Evolutionary conservation across 2,329 filamentous ascomycete genomes (phyloP).

Genomic region (Bipolaris sorokiniana): DNA sequence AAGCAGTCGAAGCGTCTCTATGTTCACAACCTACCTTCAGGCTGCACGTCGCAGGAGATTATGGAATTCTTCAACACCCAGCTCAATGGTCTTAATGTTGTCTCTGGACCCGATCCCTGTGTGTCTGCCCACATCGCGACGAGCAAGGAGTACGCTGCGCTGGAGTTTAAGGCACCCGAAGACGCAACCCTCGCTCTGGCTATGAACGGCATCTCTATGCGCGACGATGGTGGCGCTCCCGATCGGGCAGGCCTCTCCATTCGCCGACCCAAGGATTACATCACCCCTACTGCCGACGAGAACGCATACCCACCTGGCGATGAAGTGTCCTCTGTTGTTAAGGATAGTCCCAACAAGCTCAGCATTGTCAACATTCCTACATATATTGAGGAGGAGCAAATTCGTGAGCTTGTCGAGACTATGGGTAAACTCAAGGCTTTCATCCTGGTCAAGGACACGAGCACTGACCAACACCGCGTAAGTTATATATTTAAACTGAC

Average conservation of each 20-base stretch:
- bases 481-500: constrained; percentile 40
- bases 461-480: constrained; percentile 86
- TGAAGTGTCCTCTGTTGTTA: constrained; percentile 77
- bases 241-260: constrained; percentile 70
- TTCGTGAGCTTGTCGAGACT: constrained; percentile 84
- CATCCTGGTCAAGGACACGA: constrained; percentile 82
- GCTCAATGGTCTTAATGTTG: constrained; percentile 93
- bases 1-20: constrained; percentile 93
- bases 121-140: constrained; percentile 80
- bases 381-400: constrained; percentile 89
- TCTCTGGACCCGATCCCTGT: constrained; percentile 83
- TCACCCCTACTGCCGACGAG: constrained; percentile 74
- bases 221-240: constrained; percentile 61
- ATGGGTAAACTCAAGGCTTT: constrained; percentile 96
- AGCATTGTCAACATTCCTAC: constrained; percentile 86
- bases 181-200: constrained; percentile 93
- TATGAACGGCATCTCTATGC: constrained; percentile 88
- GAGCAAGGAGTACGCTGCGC: constrained; percentile 78
- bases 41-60: constrained; percentile 76
- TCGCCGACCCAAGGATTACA: constrained; percentile 93
- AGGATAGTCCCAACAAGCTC: constrained; percentile 94
- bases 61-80: constrained; percentile 93
- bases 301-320: constrained; percentile 72
- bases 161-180: constrained; percentile 86
- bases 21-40: constrained; percentile 78